A percentile compares a stretch with the other conserved stretches of the same genome.
Conservation (phyloP, 306 rosid genomes). For the Quercus mongolica region DNA sequence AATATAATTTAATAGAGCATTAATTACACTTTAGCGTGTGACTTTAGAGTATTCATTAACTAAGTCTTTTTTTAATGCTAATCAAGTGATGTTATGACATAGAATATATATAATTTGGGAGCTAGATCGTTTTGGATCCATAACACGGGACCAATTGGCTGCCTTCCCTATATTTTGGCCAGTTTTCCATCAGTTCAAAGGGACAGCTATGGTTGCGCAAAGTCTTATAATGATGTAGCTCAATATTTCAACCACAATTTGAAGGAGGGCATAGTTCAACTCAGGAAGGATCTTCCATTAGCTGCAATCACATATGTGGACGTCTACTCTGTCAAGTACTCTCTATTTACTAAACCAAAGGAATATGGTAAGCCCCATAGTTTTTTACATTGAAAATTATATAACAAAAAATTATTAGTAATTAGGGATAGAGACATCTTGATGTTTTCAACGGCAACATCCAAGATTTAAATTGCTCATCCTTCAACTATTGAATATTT, state of each 20-base stretch:
- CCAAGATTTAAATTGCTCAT: too few species aligned
- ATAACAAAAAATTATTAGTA: too few species aligned
- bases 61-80: neutral
- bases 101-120: slow-evolving; percentile 31
- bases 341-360: slow-evolving; percentile 30
- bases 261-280: too few species aligned
- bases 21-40: too few species aligned
- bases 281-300: too few species aligned
- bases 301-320: slow-evolving; percentile 64
- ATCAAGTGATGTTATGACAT: neutral
- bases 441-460: too few species aligned
- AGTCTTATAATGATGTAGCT: slow-evolving; percentile 47
- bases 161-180: slow-evolving; percentile 26
- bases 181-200: neutral
- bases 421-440: too few species aligned
- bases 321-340: slow-evolving; percentile 14
- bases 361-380: slow-evolving; percentile 32
- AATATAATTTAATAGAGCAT: too few species aligned
- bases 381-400: too few species aligned
- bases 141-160: slow-evolving; percentile 36
- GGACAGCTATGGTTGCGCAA: slow-evolving; percentile 51
- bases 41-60: too few species aligned
- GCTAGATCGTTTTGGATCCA: slow-evolving; percentile 40
- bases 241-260: slow-evolving; percentile 29
- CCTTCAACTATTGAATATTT: too few species aligned